Base-by-base conservation (phyloP, 2,329 filamentous ascomycete genomes). In the Dactylonectria estremocensis region DNA sequence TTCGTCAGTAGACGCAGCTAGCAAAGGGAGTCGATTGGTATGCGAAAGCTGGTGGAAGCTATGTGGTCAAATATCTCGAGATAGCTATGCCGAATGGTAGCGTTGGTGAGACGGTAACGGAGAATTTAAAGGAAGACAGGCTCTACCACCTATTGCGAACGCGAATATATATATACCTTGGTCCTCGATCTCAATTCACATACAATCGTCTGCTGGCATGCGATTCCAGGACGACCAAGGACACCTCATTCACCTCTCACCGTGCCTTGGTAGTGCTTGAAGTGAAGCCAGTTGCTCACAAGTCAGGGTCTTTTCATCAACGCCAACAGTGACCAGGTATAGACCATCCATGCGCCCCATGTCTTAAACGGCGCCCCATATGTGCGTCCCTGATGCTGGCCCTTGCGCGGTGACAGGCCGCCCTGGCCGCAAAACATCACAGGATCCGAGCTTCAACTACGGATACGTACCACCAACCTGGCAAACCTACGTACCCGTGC, bases 381-480 rank as follows among this genome's bases (percentile, higher is more conserved):
- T 52, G 63, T 48, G 46, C 57, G 45, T 66, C 52, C 48, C 52
- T 61, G 24, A 40, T 46, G 52, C 50, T 52, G 57, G 53, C 58
- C 64, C 64, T 52, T 66, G 48, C 64, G 18, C 52, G 6, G 24
- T 31, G 43, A 65, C 49, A 56, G 45, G n/a, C 43, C 40, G 35
- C 55, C 48, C 55, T 37, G 31, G 48, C 35, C 48, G 28, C 40
- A 16, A 28, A n/a, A 60, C 24, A 28, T 55, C 45, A 48, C 49
- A 55, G 10, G 7, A 20, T 53, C 50, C 50, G 33, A 53, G 31
- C 50, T 53, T 37, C n/a, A 46, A 46, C 45, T 43, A 18, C 35
- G 35, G 5, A 14, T 43, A 18, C 35, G 35, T 10, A 14, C 10
- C 11, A 16, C 18, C 45, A 46, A 22, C 45, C 18, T 9, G 22